Percentiles rank a stretch among this genome's conserved stretches.
Conservation (phyloP, 805 yeast genomes). For the Lipomyces chichibuensis region DNA sequence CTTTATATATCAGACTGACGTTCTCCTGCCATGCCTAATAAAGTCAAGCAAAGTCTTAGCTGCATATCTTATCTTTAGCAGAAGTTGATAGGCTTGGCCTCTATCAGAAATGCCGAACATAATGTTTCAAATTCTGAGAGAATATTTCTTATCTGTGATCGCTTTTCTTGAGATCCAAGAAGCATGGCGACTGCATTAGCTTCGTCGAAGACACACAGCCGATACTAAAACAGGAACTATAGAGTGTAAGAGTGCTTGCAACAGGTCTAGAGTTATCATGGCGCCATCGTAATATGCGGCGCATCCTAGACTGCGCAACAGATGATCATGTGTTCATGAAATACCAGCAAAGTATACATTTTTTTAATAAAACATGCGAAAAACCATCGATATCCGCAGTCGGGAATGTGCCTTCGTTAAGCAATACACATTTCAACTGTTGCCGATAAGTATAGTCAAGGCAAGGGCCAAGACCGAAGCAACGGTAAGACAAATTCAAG, state of each 20-base stretch:
- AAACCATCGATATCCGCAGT: background rate
- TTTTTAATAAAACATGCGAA: background rate
- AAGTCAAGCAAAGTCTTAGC: background rate
- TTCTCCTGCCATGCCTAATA: background rate
- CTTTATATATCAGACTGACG: background rate
- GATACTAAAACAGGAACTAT: background rate
- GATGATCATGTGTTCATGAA: background rate
- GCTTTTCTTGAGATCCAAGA: background rate
- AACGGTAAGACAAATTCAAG: background rate
- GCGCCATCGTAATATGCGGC: background rate
- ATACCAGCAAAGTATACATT: background rate
- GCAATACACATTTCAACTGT: background rate
- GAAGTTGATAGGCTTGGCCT: background rate
- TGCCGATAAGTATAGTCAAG: too few species aligned
- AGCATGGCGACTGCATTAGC: background rate
- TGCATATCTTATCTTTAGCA: background rate
- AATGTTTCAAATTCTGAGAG: background rate
- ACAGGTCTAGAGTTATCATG: background rate
- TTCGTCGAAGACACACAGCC: background rate
- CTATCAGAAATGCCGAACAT: background rate
- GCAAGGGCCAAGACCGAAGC: too few species aligned
- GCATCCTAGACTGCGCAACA: background rate
- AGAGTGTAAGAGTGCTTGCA: background rate
- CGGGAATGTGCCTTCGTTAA: background rate
- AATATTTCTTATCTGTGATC: background rate